Evolutionary conservation across 2,329 filamentous ascomycete species (phyloP).

Genomic region (Fusarium nematophilum): DNA sequence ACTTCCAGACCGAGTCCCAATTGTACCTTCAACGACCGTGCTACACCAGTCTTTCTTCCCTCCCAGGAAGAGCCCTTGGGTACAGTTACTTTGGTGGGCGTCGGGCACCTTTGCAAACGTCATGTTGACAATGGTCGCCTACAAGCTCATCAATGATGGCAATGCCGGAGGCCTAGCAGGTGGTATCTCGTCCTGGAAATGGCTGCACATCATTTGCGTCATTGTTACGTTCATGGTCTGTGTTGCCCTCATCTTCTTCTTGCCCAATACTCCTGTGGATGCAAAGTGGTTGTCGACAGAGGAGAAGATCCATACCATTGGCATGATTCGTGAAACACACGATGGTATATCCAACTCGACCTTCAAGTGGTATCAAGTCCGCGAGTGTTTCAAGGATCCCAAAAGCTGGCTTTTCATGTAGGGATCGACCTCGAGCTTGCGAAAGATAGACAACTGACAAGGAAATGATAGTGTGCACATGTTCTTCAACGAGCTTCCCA

Average conservation of each 20-base stretch:
- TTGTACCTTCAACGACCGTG: background rate
- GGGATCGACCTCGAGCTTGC: background rate
- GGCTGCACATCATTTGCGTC: conserved; percentile 1
- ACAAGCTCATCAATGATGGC: background rate
- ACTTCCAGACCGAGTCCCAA: conserved; percentile 2
- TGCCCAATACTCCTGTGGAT: background rate
- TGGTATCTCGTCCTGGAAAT: background rate
- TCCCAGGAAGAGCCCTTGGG: background rate
- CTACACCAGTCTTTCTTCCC: conserved; percentile 5
- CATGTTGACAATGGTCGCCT: background rate
- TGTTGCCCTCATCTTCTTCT: background rate
- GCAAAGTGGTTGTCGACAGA: conserved; percentile 2
- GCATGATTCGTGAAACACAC: background rate
- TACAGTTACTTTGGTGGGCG: background rate
- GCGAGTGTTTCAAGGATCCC: background rate
- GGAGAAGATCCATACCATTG: conserved; percentile 2
- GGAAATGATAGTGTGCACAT: too few species aligned
- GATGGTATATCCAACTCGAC: conserved; percentile 1
- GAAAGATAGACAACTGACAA: too few species aligned
- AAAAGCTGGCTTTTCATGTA: background rate
- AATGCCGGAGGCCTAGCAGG: background rate
- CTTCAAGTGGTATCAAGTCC: background rate
- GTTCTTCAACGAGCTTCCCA: conserved; percentile 1
- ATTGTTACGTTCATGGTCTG: background rate
- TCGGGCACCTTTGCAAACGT: background rate